A percentile compares a stretch with the other conserved stretches of the same genome.
These are phyloP conservation scores for Metschnikowia noctiluminum DNA, from an alignment of 805 yeast genomes.

Conservation along the genomic window DNA sequence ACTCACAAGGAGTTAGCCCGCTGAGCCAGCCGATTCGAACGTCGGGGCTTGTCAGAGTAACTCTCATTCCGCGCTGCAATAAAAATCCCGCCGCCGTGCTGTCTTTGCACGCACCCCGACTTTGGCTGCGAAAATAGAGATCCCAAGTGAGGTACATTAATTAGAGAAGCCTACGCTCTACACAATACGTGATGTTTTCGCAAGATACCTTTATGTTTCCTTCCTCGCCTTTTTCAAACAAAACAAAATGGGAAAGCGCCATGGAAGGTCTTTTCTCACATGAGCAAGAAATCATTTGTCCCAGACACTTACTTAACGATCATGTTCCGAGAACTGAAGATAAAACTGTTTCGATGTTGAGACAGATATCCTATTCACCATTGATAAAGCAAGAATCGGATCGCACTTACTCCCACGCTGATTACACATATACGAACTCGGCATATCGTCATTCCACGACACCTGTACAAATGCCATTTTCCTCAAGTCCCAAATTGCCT, in stretches of 20 bases:
- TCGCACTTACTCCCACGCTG: conserved; percentile 2
- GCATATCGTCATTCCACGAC: background rate
- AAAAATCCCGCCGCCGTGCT: background rate
- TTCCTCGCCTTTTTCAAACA: conserved; percentile 2
- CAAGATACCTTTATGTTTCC: background rate
- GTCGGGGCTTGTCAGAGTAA: background rate
- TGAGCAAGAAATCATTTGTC: conserved; percentile 1
- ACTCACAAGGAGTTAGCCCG: background rate
- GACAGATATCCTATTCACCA: conserved; percentile 1
- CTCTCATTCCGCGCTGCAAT: background rate
- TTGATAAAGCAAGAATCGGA: conserved; percentile 6
- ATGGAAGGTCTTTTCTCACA: background rate
- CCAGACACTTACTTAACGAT: conserved; percentile 1
- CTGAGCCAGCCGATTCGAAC: background rate
- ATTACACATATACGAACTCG: background rate
- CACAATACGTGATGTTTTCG: background rate
- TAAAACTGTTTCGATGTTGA: conserved; percentile 1
- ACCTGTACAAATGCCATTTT: background rate
- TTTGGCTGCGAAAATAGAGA: conserved; percentile 4
- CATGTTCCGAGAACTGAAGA: conserved; percentile 1
- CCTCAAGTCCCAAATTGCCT: conserved; percentile 3
- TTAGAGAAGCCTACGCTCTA: no score
- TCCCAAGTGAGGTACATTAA: background rate
- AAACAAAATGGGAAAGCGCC: conserved; percentile 1
- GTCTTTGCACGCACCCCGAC: background rate